Percentiles rank a stretch among this genome's conserved stretches.
Conservation (phyloP, 1,139 yeast species). For the Meyerozyma smithsonii region DNA sequence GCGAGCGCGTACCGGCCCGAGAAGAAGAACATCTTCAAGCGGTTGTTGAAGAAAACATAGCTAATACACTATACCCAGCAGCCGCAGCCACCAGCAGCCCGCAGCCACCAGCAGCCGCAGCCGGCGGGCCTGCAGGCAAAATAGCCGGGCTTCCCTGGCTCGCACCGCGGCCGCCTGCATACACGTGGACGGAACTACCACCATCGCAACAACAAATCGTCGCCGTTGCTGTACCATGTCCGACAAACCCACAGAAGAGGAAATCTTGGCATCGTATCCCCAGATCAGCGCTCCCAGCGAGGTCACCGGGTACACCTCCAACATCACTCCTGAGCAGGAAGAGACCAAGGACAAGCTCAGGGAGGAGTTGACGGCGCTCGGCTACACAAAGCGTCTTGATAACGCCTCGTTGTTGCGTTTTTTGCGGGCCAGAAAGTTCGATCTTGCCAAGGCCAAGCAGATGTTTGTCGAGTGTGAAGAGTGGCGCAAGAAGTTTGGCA, state of each 20-base stretch:
- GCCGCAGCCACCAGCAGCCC: no score
- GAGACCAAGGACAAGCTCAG: conserved; percentile 55
- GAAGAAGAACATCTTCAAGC: conserved; percentile 1
- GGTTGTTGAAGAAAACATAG: not conserved
- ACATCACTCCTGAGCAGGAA: conserved; percentile 66
- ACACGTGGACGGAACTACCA: not conserved
- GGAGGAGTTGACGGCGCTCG: conserved; percentile 53
- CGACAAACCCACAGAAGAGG: conserved; percentile 1
- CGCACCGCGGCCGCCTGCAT: not conserved
- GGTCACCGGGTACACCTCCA: conserved; percentile 78
- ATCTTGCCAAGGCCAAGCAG: conserved; percentile 66
- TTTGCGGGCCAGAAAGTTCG: conserved; percentile 93
- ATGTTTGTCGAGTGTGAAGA: conserved; percentile 87
- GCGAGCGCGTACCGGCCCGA: not conserved
- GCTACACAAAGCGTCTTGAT: conserved; percentile 73
- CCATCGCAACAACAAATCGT: not conserved
- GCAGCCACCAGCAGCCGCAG: no score
- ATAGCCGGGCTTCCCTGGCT: not conserved
- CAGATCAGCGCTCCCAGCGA: conserved; percentile 57
- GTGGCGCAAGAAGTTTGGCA: conserved; percentile 87
- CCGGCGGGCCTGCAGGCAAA: not conserved
- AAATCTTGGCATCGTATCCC: conserved; percentile 52
- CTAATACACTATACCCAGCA: not conserved
- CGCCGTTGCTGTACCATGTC: not conserved
- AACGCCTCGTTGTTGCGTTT: conserved; percentile 88